Base-by-base conservation (phyloP, 1,284 basidiomycete species). In the Naganishia cerealis region DNA sequence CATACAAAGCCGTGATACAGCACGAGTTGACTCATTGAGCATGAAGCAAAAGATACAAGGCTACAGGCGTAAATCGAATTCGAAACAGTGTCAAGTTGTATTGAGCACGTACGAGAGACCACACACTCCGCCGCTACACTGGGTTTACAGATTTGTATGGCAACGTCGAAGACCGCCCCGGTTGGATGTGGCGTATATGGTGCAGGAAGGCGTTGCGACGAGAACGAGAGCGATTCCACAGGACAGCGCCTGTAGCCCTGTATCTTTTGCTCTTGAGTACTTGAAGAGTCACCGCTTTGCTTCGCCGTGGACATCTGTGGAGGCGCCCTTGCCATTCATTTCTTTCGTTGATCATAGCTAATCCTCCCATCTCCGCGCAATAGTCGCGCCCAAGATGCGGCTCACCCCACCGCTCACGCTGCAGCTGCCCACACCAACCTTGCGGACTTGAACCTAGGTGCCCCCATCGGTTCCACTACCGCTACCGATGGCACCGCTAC, bases 41-140 rank as follows among this genome's bases (percentile, higher is more conserved):
- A 54, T 29, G 38, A 48, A 54, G 57, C 52, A 58, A 54, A 59
- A 54, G 57, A 58, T 58, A 67, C 56, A 50, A 52, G 57, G 66
- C 56, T 58, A 36, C 29, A 46, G 16, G 26, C 39, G 54, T 9
- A 24, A n/a, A 56, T 33, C 53, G 38, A 38, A 36, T 18, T 39
- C 38, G n/a, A 24, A 58, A 10, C 12, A 29, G n/a, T 57, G 66
- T 24, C 36, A 43, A 52, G 66, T 58, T 50, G 66, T 67, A 58
- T 53, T 67, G 57, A 53, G 38, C 57, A 50, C 50, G 39, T n/a
- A 50, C 56, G 43, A 42, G 50, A 39, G 50, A 36, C 46, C n/a
- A 50, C n/a, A 24, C n/a, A 24, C 46, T 50, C n/a, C 46, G 46
- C 46, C 21, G 4, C 7, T n/a, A 46, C 26, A 36, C 58, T 12